phyloP scores from a whole-genome alignment of 192 early-diverging fungal genomes.

The Umbelopsis vinacea region DNA sequence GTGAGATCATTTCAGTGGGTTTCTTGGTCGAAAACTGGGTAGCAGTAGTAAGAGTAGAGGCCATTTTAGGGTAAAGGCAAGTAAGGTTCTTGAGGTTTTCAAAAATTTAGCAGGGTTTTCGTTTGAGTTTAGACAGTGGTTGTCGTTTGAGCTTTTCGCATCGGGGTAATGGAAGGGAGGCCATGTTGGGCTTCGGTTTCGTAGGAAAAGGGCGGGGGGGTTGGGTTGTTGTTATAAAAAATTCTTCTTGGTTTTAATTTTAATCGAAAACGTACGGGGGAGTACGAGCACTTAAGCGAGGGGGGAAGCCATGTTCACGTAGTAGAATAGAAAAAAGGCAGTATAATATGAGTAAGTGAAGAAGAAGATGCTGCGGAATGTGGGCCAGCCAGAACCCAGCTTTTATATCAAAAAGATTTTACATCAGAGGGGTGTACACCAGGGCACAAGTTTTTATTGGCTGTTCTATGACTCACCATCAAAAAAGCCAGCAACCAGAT shows the following conservation, averaged over 20 bases:
- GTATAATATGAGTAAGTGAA: not conserved
- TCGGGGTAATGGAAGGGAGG: constrained; percentile 27
- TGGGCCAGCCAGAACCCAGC: not conserved
- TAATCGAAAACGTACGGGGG: constrained; percentile 27
- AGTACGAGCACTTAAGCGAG: constrained; percentile 34
- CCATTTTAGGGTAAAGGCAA: constrained; percentile 8
- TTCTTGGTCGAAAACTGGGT: constrained; percentile 21
- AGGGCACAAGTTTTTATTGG: constrained; percentile 20
- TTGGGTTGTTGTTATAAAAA: constrained; percentile 1
- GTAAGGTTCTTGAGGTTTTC: constrained; percentile 6
- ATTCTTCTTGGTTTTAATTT: constrained; percentile 19
- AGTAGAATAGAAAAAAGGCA: not conserved
- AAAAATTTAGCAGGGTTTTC: constrained; percentile 34
- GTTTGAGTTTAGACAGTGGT: constrained; percentile 15
- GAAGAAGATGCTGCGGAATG: constrained; percentile 23
- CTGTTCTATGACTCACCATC: constrained; percentile 6
- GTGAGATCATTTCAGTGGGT: constrained; percentile 16
- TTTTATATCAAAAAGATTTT: constrained; percentile 15
- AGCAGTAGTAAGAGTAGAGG: constrained; percentile 20
- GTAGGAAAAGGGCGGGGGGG: not conserved
- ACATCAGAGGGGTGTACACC: not conserved
- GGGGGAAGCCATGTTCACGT: constrained; percentile 26
- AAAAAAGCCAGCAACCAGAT: not conserved
- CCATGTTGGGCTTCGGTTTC: constrained; percentile 27
- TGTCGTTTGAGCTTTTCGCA: constrained; percentile 24